Conservation (phyloP, 179 eudicot genomes). For the Beta lomatogona region DNA sequence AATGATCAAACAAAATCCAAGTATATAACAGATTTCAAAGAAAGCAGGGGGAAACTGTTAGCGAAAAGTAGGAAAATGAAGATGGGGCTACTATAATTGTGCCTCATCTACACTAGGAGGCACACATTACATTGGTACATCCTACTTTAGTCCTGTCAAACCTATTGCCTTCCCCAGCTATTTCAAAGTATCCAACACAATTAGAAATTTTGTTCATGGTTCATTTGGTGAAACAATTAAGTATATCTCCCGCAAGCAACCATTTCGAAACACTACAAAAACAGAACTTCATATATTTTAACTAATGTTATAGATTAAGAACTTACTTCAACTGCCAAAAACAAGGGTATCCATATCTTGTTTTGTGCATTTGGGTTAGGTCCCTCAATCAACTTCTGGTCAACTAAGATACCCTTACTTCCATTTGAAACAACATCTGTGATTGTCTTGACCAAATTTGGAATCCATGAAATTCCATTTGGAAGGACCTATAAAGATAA, state of each 20-base stretch:
- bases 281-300: neutral
- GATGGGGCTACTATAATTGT: neutral
- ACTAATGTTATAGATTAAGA: conserved; percentile 3
- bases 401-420: conserved; percentile 69
- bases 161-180: neutral
- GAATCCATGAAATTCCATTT: conserved; percentile 82
- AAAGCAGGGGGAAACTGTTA: neutral
- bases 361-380: conserved; percentile 82
- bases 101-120: neutral
- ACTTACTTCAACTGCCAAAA: conserved; percentile 73
- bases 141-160: neutral
- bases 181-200: neutral
- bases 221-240: neutral
- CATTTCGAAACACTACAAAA: neutral
- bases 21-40: neutral
- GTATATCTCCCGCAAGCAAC: neutral
- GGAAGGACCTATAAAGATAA: conserved; percentile 66
- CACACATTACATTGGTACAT: neutral
- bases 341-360: conserved; percentile 68
- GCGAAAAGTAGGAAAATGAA: neutral
- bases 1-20: neutral
- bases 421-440: conserved; percentile 68
- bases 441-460: conserved; percentile 70
- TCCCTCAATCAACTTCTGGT: conserved; percentile 87
- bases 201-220: neutral